Percentiles rank a stretch among this genome's conserved stretches.
Evolutionary conservation across 225 moss, liverwort and hornwort species (phyloP).

Genomic region (Rhytidiadelphus loreus): DNA sequence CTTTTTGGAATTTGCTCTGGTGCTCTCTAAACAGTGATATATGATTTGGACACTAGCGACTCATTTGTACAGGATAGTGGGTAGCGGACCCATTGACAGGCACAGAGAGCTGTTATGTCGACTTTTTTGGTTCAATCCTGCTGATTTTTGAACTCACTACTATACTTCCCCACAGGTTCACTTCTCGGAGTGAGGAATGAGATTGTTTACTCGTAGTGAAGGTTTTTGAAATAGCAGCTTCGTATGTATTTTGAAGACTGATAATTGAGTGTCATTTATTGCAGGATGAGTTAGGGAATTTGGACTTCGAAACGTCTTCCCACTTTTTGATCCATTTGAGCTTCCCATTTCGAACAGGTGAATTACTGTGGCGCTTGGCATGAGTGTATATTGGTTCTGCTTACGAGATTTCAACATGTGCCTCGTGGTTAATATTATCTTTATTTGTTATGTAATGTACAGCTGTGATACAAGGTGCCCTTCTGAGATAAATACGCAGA

Average conservation of each 20-base stretch:
- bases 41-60: neutral
- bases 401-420: neutral
- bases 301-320: neutral
- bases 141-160: neutral
- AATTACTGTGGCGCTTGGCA: neutral
- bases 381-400: neutral
- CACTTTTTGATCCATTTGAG: neutral
- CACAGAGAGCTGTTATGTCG: neutral
- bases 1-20: neutral
- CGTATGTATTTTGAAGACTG: neutral
- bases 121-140: neutral
- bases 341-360: constrained; percentile 2
- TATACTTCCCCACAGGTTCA: neutral
- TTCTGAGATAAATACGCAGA: neutral
- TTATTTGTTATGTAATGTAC: neutral
- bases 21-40: neutral
- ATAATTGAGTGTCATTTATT: neutral
- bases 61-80: neutral
- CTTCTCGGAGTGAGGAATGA: neutral
- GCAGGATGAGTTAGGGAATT: constrained; percentile 28
- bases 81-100: neutral
- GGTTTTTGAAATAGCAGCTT: neutral
- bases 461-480: neutral
- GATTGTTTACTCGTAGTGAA: neutral
- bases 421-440: neutral